Conservation (phyloP, 768 basidiomycete species). For the Xerocomellus chrysenteron region DNA sequence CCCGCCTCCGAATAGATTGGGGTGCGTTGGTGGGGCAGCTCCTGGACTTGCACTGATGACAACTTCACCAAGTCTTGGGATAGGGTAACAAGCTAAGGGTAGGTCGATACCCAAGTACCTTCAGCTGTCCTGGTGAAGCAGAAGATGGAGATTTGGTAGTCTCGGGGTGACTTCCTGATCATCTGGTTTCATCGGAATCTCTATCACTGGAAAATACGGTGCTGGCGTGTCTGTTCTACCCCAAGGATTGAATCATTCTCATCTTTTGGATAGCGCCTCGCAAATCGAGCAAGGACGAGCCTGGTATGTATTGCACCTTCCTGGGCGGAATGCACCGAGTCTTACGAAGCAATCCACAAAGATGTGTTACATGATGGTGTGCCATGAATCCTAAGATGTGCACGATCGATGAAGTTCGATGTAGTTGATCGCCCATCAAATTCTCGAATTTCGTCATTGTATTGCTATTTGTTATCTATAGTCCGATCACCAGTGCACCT, state of each 20-base stretch:
- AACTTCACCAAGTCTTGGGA: not conserved
- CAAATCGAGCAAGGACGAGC: not conserved
- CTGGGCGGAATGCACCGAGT: not conserved
- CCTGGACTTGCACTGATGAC: not conserved
- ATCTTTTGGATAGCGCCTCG: not conserved
- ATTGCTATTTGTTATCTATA: no score
- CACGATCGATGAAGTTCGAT: no score
- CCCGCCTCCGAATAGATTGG: not conserved
- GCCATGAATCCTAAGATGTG: no score
- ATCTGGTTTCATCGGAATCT: no score
- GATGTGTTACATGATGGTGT: no score
- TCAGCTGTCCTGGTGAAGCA: not conserved
- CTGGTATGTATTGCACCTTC: not conserved
- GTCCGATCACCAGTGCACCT: no score
- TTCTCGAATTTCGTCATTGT: no score
- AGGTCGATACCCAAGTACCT: not conserved
- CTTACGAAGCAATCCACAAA: no score
- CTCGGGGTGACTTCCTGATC: not conserved
- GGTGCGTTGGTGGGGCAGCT: not conserved
- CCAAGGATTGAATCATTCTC: not conserved
- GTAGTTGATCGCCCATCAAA: no score
- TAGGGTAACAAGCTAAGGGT: no score
- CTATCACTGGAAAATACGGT: not conserved
- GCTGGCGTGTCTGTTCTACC: not conserved
- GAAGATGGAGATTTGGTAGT: not conserved